Base-by-base conservation (phyloP, 1,139 yeast species). In the Nakaseomyces uthaithaninus region DNA sequence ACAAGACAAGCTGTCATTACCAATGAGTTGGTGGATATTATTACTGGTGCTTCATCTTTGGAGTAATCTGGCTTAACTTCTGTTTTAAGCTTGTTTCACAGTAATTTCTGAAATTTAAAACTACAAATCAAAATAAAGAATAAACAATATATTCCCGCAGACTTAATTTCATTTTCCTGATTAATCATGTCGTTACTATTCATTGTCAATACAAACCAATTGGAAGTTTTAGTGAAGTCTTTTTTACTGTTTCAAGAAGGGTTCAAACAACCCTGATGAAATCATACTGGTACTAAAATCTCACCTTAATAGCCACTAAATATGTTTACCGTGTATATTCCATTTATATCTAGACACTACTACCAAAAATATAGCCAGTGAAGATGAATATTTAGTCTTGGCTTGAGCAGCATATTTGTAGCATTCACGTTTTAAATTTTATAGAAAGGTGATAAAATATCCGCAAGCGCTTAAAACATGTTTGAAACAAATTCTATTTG, bases 1-100 rank as follows among this genome's bases (percentile, higher is more conserved):
- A 85, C 97, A 66, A 89, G 98, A 82, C 98, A 91, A 77, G 98
- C 98, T 60, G 98, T 89, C 66, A 91, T 91, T 65, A 91, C 98
- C 72, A 91, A 91, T 77, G 98, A 91, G 75, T 76, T 91, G 80
- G 97, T 91, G 63, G 98, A 91, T 73, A 91, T 91, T 65, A 91
- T 91, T 68, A 91, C 98, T 63, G 98, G 98, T 86, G 98, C 97
- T 63, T 85, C 97, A 51, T 86, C 97, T 48, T 80, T 91, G 74
- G 95, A 84, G 72, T 91, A 83, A 64, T n/a, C n/a, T n/a, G n/a
- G 42, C 16, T 33, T 33, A 28, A 16, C 12, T 14, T 27, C 12
- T 27, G n/a, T 27, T 27, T 14, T 5, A 27, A 14, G 15, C 7
- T 27, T 27, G 30, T 27, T 15, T 27, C 30, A n/a, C n/a, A n/a